Base-by-base conservation (phyloP, 306 rosid species). In the Astragalus glycyphyllos region DNA sequence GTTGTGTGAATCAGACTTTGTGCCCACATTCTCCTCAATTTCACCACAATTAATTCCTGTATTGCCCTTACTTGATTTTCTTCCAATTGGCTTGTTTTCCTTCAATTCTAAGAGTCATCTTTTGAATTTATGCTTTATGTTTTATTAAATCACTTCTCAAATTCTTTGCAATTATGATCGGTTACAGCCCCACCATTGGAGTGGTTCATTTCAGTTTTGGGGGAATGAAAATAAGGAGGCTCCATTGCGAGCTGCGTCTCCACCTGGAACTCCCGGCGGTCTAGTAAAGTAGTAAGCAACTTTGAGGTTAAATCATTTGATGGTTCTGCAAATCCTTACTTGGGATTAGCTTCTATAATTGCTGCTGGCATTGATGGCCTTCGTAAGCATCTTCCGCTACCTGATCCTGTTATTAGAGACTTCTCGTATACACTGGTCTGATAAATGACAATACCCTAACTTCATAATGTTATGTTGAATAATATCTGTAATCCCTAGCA, bases 341-440 rank as follows among this genome's bases (percentile, higher is more conserved):
- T 93, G 31, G 97, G 97, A 46, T 76, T 94, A 79, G 88, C 96
- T 58, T 89, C 98, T 44, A 86, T 90, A 60, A 45, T 86, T 59
- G 90, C 97, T 65, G 97, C 96, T 53, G 98, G 98, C 64, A 82
- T 90, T 70, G 98, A 90, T 76, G 98, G 98, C 23, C 97, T 94
- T 69, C 92, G 90, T 12, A 82, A 71, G 63, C 86, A 89, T 84
- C 92, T 87, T 64, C 54, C 71, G 51, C 97, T 94, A 42, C 94
- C 97, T 0, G 87, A 94, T 57, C 98, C 97, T 61, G 68, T 84
- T 50, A 96, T 96, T 94, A 87, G n/a, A 63, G 92, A 55, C n/a
- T n/a, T n/a, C n/a, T 73, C 10, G 12, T 29, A 6, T 55, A 44
- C n/a, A n/a, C n/a, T n/a, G n/a, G n/a, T n/a, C n/a, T n/a, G n/a